phyloP scores from a whole-genome alignment of 2,329 filamentous ascomycete genomes.

The Penicillium palitans region DNA sequence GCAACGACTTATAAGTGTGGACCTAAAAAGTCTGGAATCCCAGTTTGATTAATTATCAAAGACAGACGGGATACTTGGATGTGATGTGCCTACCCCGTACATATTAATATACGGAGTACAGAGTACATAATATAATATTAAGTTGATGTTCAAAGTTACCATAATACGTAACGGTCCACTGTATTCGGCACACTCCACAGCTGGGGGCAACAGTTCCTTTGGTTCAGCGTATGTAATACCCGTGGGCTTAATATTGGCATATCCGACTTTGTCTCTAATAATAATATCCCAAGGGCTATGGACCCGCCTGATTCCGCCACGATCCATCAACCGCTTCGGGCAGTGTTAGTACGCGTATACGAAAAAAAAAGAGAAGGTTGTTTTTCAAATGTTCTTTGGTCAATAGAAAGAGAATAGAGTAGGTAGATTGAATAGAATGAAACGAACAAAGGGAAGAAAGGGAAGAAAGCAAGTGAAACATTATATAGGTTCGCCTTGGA shows the following conservation, averaged over 20 bases:
- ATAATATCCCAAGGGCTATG: not conserved
- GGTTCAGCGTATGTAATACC: not conserved
- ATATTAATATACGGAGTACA: no score
- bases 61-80: not conserved
- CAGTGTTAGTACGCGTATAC: constrained; percentile 12
- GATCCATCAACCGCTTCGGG: constrained; percentile 23
- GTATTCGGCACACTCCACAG: constrained; percentile 12
- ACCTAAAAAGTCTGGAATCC: not conserved
- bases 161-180: not conserved
- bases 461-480: not conserved
- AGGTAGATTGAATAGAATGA: not conserved
- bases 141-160: not conserved
- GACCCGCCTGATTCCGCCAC: constrained; percentile 19
- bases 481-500: not conserved
- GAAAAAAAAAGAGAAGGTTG: not conserved
- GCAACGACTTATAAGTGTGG: not conserved
- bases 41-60: not conserved
- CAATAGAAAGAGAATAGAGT: not conserved
- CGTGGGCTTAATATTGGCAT: not conserved
- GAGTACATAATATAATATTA: not conserved
- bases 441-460: not conserved
- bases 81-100: not conserved
- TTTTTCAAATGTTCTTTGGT: not conserved
- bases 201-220: constrained; percentile 18
- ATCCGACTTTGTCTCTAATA: constrained; percentile 1